A percentile compares a stretch with the other conserved stretches of the same genome.
Evolutionary conservation across 495 filamentous ascomycete species (phyloP).

Genomic region (Neurospora cerealis): DNA sequence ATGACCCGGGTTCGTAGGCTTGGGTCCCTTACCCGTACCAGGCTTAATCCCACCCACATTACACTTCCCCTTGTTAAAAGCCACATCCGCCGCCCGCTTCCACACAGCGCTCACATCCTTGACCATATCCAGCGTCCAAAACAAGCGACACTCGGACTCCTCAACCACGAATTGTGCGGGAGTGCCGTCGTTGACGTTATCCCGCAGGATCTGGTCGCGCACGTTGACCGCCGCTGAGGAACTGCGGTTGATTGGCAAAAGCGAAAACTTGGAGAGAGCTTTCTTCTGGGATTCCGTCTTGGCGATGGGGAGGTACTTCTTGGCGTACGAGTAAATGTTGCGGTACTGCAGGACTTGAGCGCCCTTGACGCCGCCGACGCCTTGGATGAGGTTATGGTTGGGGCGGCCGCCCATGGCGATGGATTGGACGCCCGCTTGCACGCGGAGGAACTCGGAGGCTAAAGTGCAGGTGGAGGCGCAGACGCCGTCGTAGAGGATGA

Average conservation of each 20-base stretch:
- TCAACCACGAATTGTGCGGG: slow-evolving; percentile 44
- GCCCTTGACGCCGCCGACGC: slow-evolving; percentile 51
- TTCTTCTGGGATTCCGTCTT: not conserved
- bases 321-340: slow-evolving; percentile 1
- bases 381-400: slow-evolving; percentile 41
- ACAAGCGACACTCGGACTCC: slow-evolving; percentile 41
- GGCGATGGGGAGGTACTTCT: not conserved
- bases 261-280: not conserved
- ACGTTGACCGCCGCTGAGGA: slow-evolving; percentile 1
- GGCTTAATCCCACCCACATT: slow-evolving; percentile 3
- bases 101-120: slow-evolving; percentile 32
- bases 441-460: slow-evolving; percentile 45
- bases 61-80: slow-evolving; percentile 31
- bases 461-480: slow-evolving; percentile 53
- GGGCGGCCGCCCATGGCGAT: slow-evolving; percentile 49
- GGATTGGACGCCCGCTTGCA: slow-evolving; percentile 43
- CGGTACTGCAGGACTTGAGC: slow-evolving; percentile 13
- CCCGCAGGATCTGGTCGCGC: slow-evolving; percentile 19
- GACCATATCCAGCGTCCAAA: slow-evolving; percentile 38
- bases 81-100: slow-evolving; percentile 44
- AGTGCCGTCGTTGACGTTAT: slow-evolving; percentile 21
- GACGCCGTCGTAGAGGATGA: slow-evolving; percentile 38
- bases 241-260: not conserved
- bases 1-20: not conserved
- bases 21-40: not conserved